Conservation (phyloP, 2,329 filamentous ascomycete species). For the Paracoccidioides brasiliensis region DNA sequence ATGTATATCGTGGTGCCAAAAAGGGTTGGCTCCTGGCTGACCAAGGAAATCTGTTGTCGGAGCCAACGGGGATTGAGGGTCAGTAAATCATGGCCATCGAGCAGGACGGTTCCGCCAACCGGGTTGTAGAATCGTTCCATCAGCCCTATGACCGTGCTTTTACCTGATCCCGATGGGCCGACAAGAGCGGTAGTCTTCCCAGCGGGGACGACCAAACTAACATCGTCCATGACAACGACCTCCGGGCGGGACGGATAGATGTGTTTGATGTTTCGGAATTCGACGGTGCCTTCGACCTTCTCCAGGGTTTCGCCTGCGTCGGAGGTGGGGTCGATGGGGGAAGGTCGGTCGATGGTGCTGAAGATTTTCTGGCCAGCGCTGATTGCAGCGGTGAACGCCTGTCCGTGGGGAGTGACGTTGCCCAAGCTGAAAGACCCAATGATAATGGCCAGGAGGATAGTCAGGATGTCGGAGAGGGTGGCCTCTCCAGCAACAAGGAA, state of each 20-base stretch:
- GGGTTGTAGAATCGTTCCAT: constrained; percentile 92
- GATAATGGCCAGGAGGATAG: constrained; percentile 79
- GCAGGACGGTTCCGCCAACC: constrained; percentile 60
- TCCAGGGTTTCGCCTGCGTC: constrained; percentile 61
- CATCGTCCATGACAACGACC: constrained; percentile 74
- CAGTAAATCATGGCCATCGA: constrained; percentile 74
- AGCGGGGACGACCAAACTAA: constrained; percentile 66
- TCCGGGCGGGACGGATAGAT: constrained; percentile 91
- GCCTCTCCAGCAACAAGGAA: constrained; percentile 57
- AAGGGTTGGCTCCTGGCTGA: constrained; percentile 83
- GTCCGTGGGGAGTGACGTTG: constrained; percentile 71
- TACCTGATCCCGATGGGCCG: constrained; percentile 85
- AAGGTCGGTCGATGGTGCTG: constrained; percentile 77
- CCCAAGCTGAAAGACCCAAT: constrained; percentile 86
- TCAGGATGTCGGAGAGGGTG: constrained; percentile 58
- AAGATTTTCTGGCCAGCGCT: constrained; percentile 86
- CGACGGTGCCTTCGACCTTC: constrained; percentile 61
- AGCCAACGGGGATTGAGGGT: constrained; percentile 80
- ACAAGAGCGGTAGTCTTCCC: constrained; percentile 90
- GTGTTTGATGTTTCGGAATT: constrained; percentile 72
- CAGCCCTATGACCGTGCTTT: constrained; percentile 85
- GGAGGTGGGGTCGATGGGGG: constrained; percentile 66
- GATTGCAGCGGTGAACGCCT: constrained; percentile 72
- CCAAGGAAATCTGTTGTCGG: constrained; percentile 79
- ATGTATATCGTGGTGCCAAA: constrained; percentile 81